Evolutionary conservation across 139 green algal species (phyloP).

Genomic region (Marvania coccoides): DNA sequence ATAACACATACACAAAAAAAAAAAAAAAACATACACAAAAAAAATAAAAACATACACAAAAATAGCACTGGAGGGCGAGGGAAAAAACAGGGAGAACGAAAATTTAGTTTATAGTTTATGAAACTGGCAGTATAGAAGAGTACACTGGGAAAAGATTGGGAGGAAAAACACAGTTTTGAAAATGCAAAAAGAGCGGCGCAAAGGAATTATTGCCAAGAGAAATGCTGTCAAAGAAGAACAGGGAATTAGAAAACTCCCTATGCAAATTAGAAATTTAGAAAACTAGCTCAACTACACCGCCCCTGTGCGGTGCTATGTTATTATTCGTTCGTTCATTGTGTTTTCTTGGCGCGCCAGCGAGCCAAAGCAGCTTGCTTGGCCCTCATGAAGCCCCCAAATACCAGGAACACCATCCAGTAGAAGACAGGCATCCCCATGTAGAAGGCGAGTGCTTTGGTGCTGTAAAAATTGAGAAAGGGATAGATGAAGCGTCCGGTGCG

Average conservation of each 20-base stretch:
- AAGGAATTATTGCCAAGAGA: neutral
- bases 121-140: neutral
- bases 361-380: neutral
- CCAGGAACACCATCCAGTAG: neutral
- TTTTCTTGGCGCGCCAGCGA: neutral
- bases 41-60: neutral
- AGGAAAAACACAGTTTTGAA: neutral
- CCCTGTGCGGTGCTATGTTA: neutral
- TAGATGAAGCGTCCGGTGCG: slow-evolving; percentile 1
- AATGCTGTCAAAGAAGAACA: too few species aligned
- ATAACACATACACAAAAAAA: neutral
- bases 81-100: neutral
- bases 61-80: neutral
- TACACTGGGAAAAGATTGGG: neutral
- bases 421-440: neutral
- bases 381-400: neutral
- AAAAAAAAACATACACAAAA: neutral
- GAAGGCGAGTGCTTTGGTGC: neutral
- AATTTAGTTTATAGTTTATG: neutral
- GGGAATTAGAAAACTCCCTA: too few species aligned
- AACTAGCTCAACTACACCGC: neutral
- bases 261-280: too few species aligned
- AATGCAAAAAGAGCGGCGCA: neutral
- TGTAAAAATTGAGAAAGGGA: slow-evolving; percentile 4
- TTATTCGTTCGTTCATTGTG: neutral